Evolutionary conservation across 2,329 filamentous ascomycete species (phyloP), one percentile per base, ranked within the genome.

Genomic region (Sarocladium oryzae): DNA sequence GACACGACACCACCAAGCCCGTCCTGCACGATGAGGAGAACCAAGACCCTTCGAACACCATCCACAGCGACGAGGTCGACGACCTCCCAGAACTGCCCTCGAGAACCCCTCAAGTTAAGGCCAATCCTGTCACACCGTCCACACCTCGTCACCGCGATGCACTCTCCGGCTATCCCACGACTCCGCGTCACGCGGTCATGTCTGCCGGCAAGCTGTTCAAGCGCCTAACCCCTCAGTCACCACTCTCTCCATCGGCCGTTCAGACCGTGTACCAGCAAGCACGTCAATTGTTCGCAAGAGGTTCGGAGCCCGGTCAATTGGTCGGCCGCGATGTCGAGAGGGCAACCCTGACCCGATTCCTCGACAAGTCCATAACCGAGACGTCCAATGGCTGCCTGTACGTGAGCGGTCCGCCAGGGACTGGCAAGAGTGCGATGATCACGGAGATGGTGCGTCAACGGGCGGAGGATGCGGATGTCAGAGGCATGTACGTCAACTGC

Each of bases 371-470:
- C 6, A 10, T 49, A 13, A 23, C 26, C 15, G 38, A 79, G 16
- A 74, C 73, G 10, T 79, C 78, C 2, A 84, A 84, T 50, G 90
- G 91, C 50, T 97, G 92, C 63, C 78, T 96, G 49, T 99, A 99
- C 64, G 86, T 99, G 58, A 96, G 91, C 59, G 93, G 93, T 0
- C 93, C 93, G 3, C 93, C 93, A 2, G 93, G 93, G 10, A 99
- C 93, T 0, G 93, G 93, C 51, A 99, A 99, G 72, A 97, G 91
- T 66, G 93, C 93, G 26, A 86, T 97, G 75, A 83, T 97, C 55
- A 84, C 84, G 56, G 85, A 95, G 63, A 81, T 95, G 49, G 86
- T 86, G 45, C 72, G 81, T 45, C 74, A 82, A 38, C 69, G 85
- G 46, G 70, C 72, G 10, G 63, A 71, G 3, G 70, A 72, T 30